Percentiles rank a stretch among this genome's conserved stretches.
phyloP scores from a whole-genome alignment of 2,329 filamentous ascomycete species.

The Clarireedia hainanense region DNA sequence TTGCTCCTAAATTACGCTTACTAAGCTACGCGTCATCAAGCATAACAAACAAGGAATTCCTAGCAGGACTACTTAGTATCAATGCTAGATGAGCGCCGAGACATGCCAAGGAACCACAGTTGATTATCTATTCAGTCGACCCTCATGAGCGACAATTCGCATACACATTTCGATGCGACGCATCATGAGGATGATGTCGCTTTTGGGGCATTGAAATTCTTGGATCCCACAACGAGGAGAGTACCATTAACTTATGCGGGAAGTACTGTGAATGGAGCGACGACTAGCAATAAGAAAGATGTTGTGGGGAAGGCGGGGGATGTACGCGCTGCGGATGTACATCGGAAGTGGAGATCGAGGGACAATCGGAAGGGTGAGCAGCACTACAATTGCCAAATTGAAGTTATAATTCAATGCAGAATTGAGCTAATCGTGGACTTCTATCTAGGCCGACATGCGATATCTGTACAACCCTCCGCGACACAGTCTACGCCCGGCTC shows the following conservation, averaged over 20 bases:
- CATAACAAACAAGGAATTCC: too few species aligned
- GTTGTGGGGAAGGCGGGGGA: conserved; percentile 10
- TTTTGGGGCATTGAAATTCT: conserved; percentile 37
- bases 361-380: conserved; percentile 38
- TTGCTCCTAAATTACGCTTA: too few species aligned
- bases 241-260: neutral
- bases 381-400: neutral
- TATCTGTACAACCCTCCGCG: conserved; percentile 27
- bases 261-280: too few species aligned
- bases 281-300: too few species aligned
- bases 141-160: neutral
- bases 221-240: conserved; percentile 39
- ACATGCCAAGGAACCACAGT: too few species aligned
- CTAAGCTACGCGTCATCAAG: too few species aligned
- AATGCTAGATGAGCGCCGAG: too few species aligned
- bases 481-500: conserved; percentile 14
- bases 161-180: neutral
- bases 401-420: neutral
- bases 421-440: neutral
- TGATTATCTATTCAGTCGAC: too few species aligned
- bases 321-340: conserved; percentile 19
- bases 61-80: too few species aligned
- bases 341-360: conserved; percentile 35
- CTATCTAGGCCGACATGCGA: conserved; percentile 31
- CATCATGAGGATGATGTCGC: conserved; percentile 5